These are phyloP conservation scores for Cystobasidium onofrii DNA, from an alignment of 768 basidiomycete species.

Conservation along the genomic window DNA sequence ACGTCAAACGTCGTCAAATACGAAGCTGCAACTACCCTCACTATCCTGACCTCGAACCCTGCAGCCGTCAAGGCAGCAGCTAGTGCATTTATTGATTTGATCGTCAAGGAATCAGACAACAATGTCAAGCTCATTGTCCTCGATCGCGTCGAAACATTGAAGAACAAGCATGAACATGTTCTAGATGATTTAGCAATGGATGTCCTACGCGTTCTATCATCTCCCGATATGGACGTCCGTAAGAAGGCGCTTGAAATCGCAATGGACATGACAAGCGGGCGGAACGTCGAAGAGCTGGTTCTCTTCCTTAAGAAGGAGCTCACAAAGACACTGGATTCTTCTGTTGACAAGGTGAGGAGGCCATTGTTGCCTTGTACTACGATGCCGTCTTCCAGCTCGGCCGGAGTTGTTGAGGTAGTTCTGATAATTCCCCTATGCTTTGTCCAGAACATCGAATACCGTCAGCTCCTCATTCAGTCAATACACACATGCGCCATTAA, in stretches of 20 bases:
- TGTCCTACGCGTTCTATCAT: slow-evolving; percentile 67
- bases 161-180: slow-evolving; percentile 70
- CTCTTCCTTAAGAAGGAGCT: slow-evolving; percentile 95
- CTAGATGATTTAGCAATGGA: slow-evolving; percentile 92
- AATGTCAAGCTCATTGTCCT: slow-evolving; percentile 97
- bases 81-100: slow-evolving; percentile 73
- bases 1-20: slow-evolving; percentile 77
- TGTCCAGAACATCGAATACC: slow-evolving; percentile 88
- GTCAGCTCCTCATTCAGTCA: slow-evolving; percentile 90
- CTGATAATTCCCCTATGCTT: too few relatives aligned
- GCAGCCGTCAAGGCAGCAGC: slow-evolving; percentile 95
- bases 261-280: slow-evolving; percentile 80
- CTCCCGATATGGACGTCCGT: slow-evolving; percentile 85
- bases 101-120: slow-evolving; percentile 93
- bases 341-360: slow-evolving; percentile 72
- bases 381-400: too few relatives aligned
- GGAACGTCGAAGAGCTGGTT: slow-evolving; percentile 95
- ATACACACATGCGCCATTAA: slow-evolving; percentile 94
- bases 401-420: too few relatives aligned
- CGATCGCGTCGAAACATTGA: slow-evolving; percentile 73
- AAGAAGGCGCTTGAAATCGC: slow-evolving; percentile 83
- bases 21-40: slow-evolving; percentile 90
- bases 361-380: too few relatives aligned
- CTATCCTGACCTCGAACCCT: slow-evolving; percentile 85
- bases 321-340: slow-evolving; percentile 73